Evolutionary conservation across 176 grass and related monocot genomes (phyloP).

Genomic region (barley (Hordeum vulgare)): DNA sequence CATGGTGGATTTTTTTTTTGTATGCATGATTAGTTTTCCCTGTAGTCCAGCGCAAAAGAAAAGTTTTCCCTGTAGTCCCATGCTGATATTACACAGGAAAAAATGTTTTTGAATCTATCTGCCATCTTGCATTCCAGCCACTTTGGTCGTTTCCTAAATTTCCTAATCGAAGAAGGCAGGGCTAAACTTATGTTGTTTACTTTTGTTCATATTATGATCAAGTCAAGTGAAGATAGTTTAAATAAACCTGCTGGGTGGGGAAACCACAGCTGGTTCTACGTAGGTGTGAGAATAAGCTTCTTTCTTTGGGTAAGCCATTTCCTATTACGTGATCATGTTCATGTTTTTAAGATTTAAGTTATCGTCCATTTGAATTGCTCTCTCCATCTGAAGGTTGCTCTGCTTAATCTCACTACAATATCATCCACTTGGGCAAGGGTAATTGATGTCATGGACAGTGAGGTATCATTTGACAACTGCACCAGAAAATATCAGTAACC

Average conservation of each 20-base stretch:
- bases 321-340: not conserved
- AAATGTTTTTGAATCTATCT: no score
- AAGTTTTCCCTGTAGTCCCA: no score
- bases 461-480: slow-evolving; percentile 47
- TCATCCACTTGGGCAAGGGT: slow-evolving; percentile 93
- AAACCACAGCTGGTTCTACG: slow-evolving; percentile 75
- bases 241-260: slow-evolving; percentile 43
- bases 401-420: slow-evolving; percentile 96
- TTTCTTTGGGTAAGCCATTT: slow-evolving; percentile 72
- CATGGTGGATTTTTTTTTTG: not conserved
- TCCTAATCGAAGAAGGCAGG: not conserved
- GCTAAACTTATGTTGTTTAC: not conserved
- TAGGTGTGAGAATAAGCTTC: slow-evolving; percentile 71
- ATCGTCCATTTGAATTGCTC: not conserved
- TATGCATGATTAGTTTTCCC: no score
- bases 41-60: no score
- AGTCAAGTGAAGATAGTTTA: slow-evolving; percentile 44
- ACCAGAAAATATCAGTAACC: not conserved
- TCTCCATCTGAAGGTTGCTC: slow-evolving; percentile 56
- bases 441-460: slow-evolving; percentile 93
- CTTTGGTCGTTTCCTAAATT: not conserved
- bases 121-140: not conserved
- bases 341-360: not conserved
- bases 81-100: no score
- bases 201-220: slow-evolving; percentile 1